phyloP scores from a whole-genome alignment of 2,329 filamentous ascomycete genomes.

The Pseudocercospora vitis region DNA sequence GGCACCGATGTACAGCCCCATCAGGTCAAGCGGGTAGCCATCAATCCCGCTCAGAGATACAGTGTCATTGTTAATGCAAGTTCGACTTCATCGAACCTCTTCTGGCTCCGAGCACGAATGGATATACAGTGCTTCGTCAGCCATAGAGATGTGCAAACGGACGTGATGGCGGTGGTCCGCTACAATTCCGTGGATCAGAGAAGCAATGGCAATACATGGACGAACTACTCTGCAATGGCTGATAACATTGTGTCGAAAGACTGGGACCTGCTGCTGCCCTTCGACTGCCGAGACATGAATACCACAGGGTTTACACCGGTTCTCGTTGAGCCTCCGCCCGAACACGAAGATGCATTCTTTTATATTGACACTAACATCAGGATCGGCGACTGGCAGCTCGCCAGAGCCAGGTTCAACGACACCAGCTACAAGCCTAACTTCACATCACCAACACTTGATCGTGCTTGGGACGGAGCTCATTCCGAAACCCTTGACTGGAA shows the following conservation, averaged over 20 bases:
- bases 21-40: constrained; percentile 58
- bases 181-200: constrained; percentile 39
- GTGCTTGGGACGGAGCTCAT: constrained; percentile 50
- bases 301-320: constrained; percentile 50
- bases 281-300: constrained; percentile 55
- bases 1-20: constrained; percentile 61
- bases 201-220: constrained; percentile 21
- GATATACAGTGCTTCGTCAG: constrained; percentile 60
- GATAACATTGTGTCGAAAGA: constrained; percentile 43
- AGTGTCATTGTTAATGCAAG: constrained; percentile 62
- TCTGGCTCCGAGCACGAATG: constrained; percentile 59
- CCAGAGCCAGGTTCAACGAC: constrained; percentile 59
- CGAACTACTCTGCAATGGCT: constrained; percentile 22
- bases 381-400: constrained; percentile 59
- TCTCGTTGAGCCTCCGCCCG: constrained; percentile 45
- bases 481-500: constrained; percentile 33
- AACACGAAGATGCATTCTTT: constrained; percentile 53
- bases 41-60: constrained; percentile 69
- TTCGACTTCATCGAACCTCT: constrained; percentile 26
- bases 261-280: constrained; percentile 52
- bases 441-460: constrained; percentile 52
- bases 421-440: constrained; percentile 55
- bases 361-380: constrained; percentile 60
- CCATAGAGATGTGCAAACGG: constrained; percentile 47
- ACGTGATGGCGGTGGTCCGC: constrained; percentile 52